Evolutionary conservation across 345 rosid genomes (phyloP).

Genomic region (Laguncularia racemosa): DNA sequence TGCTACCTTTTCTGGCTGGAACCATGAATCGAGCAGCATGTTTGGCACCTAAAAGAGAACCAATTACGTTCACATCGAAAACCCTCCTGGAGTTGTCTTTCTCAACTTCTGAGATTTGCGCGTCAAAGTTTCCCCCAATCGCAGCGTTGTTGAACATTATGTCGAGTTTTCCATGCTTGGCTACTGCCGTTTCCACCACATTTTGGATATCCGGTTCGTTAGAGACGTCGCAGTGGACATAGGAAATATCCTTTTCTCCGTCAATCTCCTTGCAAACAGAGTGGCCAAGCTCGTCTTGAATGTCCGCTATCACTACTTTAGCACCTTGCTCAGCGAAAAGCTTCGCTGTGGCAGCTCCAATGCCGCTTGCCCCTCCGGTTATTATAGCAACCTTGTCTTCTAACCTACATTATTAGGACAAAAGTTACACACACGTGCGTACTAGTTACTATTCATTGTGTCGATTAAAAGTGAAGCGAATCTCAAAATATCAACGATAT

Average conservation of each 20-base stretch:
- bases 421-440: no score
- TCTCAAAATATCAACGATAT: no score
- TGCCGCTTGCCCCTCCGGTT: constrained; percentile 24
- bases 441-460: no score
- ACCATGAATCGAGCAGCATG: constrained; percentile 23
- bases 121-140: no score
- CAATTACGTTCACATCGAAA: constrained; percentile 12
- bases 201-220: constrained; percentile 11
- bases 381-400: constrained; percentile 28
- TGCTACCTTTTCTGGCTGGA: constrained; percentile 12
- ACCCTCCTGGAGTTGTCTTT: constrained; percentile 8
- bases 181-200: constrained; percentile 15
- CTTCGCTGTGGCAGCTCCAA: constrained; percentile 17
- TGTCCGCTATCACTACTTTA: constrained; percentile 23
- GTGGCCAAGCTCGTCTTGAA: constrained; percentile 25
- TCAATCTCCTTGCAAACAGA: constrained; percentile 13
- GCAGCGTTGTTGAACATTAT: constrained; percentile 25
- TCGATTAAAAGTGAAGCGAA: no score
- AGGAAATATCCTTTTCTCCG: constrained; percentile 4
- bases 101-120: background rate
- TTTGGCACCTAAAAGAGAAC: constrained; percentile 17
- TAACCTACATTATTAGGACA: constrained; percentile 10
- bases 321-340: constrained; percentile 18
- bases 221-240: constrained; percentile 22
- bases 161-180: constrained; percentile 25